phyloP scores from a whole-genome alignment of 2,329 filamentous ascomycete species.

The Colletotrichum echinochloae region DNA sequence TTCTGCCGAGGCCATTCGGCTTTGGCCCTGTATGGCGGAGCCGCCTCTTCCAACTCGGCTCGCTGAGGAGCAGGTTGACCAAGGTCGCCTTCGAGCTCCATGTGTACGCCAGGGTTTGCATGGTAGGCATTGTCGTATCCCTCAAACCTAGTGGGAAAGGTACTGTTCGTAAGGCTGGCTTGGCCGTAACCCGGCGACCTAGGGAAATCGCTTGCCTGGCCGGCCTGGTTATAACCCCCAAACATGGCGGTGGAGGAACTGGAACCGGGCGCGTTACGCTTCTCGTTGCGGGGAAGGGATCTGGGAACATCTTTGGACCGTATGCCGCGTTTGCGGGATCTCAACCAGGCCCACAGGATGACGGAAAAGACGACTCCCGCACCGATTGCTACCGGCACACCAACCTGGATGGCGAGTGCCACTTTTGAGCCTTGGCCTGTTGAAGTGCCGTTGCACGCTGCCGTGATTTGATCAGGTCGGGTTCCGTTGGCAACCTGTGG shows the following conservation, averaged over 20 bases:
- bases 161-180: neutral
- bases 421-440: neutral
- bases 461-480: slow-evolving; percentile 25
- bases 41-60: slow-evolving; percentile 29
- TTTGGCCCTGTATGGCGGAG: slow-evolving; percentile 26
- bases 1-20: slow-evolving; percentile 37
- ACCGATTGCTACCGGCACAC: slow-evolving; percentile 25
- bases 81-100: slow-evolving; percentile 35
- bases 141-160: neutral
- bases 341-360: slow-evolving; percentile 30
- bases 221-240: slow-evolving; percentile 8
- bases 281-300: slow-evolving; percentile 32
- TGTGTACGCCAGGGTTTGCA: slow-evolving; percentile 16
- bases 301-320: neutral
- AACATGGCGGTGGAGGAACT: slow-evolving; percentile 32
- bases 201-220: slow-evolving; percentile 3
- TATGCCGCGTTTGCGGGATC: slow-evolving; percentile 13
- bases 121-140: slow-evolving; percentile 19
- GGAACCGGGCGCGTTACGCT: slow-evolving; percentile 35
- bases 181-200: slow-evolving; percentile 13
- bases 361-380: slow-evolving; percentile 17
- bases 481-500: slow-evolving; percentile 37
- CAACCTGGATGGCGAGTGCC: slow-evolving; percentile 25
- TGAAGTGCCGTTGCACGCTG: slow-evolving; percentile 31
- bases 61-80: neutral